Percentiles rank a stretch among this genome's conserved stretches.
These are phyloP conservation scores for Cystofilobasidium ferigula DNA, from an alignment of 768 basidiomycete species.

Conservation along the genomic window DNA sequence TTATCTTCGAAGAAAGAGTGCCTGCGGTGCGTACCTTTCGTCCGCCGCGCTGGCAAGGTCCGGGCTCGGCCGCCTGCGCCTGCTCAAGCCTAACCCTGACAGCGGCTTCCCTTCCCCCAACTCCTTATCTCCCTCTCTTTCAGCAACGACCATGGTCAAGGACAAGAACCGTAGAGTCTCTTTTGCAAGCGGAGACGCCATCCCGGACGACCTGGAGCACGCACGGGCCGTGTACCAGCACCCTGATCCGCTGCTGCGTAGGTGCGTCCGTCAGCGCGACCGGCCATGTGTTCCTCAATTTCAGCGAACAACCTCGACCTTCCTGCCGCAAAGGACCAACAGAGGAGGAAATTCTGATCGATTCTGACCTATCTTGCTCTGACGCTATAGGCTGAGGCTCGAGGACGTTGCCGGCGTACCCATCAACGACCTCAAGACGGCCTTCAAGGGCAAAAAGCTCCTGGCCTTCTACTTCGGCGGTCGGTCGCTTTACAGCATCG, in stretches of 20 bases:
- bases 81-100: background rate
- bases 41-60: no score
- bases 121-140: background rate
- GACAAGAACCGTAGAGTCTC: conserved; percentile 9
- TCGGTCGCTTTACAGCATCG: background rate
- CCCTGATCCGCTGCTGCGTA: conserved; percentile 1
- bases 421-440: conserved; percentile 19
- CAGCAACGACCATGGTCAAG: background rate
- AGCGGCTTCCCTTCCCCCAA: background rate
- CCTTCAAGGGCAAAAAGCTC: conserved; percentile 23
- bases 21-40: no score
- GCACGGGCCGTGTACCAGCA: conserved; percentile 1
- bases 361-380: background rate
- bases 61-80: no score
- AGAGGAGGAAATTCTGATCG: no score
- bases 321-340: no score
- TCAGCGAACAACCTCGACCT: no score
- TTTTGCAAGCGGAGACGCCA: background rate
- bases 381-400: background rate
- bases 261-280: background rate
- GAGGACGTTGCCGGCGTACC: conserved; percentile 11
- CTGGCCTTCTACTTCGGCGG: conserved; percentile 23
- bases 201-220: background rate
- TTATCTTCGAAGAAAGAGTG: no score
- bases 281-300: no score